These are phyloP conservation scores for Suhomyces faveliae DNA, from an alignment of 805 yeast species.

Conservation along the genomic window DNA sequence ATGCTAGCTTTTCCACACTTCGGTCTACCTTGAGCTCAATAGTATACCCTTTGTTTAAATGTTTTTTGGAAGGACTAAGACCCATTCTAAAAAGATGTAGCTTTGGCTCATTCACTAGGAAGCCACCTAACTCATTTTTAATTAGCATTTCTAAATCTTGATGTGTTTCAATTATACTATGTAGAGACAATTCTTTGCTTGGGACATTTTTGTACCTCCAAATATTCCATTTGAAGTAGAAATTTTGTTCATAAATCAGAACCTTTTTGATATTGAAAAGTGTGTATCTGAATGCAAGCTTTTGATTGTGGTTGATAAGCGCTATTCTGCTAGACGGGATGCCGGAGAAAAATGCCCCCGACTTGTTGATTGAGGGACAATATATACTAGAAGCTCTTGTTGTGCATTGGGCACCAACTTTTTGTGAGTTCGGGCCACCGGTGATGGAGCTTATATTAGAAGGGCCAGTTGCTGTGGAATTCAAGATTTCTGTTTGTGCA, in stretches of 20 bases:
- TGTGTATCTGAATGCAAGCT: slow-evolving; percentile 2
- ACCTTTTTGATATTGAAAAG: not conserved
- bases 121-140: not conserved
- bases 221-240: slow-evolving; percentile 9
- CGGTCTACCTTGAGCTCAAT: slow-evolving; percentile 9
- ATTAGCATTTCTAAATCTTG: slow-evolving; percentile 3
- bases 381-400: not conserved
- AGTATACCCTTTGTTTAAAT: slow-evolving; percentile 11
- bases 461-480: not conserved
- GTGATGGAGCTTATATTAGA: not conserved
- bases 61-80: slow-evolving; percentile 6
- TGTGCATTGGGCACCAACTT: not conserved
- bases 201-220: slow-evolving; percentile 3
- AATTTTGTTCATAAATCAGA: slow-evolving; percentile 2
- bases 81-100: slow-evolving; percentile 10
- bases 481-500: not conserved
- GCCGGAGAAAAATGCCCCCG: slow-evolving; percentile 3
- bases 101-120: slow-evolving; percentile 1
- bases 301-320: slow-evolving; percentile 1
- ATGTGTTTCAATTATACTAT: slow-evolving; percentile 5
- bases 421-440: not conserved
- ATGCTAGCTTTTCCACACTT: not conserved
- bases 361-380: not conserved
- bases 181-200: not conserved
- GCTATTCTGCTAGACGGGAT: slow-evolving; percentile 6